Conservation (phyloP, 192 early-diverging fungal genomes). For the Backusella parvicylindrica region DNA sequence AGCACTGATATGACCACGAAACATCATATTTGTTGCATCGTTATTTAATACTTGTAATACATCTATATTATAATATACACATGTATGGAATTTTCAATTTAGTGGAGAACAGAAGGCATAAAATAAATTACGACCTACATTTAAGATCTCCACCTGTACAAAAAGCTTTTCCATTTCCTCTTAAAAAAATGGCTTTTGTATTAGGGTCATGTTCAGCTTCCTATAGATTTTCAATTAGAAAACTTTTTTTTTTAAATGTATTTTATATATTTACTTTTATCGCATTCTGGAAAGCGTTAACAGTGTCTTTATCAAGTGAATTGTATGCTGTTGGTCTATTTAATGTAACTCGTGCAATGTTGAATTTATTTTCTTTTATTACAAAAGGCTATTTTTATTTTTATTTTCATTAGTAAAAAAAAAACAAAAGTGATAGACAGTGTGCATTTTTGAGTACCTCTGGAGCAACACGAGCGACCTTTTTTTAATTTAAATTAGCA, state of each 20-base stretch:
- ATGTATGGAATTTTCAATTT: background rate
- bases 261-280: background rate
- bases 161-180: conserved; percentile 68
- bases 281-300: background rate
- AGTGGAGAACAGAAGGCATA: background rate
- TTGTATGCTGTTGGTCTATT: background rate
- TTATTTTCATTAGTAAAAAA: background rate
- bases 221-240: background rate
- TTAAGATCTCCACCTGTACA: conserved; percentile 90
- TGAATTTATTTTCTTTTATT: background rate
- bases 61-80: background rate
- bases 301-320: background rate
- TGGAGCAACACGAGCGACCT: background rate
- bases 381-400: background rate
- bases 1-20: conserved; percentile 11
- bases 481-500: background rate
- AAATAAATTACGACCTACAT: conserved; percentile 13
- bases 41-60: background rate
- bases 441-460: background rate
- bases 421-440: background rate
- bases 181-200: conserved; percentile 79
- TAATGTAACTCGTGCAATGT: background rate
- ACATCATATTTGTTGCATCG: background rate
- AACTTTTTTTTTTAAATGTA: background rate
- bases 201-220: background rate